A percentile compares a stretch with the other conserved stretches of the same genome.
phyloP scores from a whole-genome alignment of 2,329 filamentous ascomycete species.

The Sporothrix brunneoviolacea region DNA sequence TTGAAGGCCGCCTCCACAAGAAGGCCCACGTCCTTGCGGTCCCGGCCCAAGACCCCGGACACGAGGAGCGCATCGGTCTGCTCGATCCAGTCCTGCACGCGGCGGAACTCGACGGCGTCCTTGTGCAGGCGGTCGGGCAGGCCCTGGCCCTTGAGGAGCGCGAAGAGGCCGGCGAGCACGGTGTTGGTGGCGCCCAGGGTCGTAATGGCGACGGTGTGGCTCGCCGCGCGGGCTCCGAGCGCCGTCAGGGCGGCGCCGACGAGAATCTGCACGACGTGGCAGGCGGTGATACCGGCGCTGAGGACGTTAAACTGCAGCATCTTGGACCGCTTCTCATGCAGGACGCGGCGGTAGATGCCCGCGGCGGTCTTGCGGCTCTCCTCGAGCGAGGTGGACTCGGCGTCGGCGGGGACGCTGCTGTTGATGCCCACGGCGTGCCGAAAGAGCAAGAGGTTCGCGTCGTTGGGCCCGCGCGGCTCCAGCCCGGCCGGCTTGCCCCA shows the following conservation, averaged over 20 bases:
- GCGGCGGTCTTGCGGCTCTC: slow-evolving; percentile 28
- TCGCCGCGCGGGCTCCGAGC: slow-evolving; percentile 38
- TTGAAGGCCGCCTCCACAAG: slow-evolving; percentile 37
- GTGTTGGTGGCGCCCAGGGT: slow-evolving; percentile 57
- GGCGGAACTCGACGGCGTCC: slow-evolving; percentile 39
- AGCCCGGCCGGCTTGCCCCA: slow-evolving; percentile 34
- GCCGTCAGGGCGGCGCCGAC: slow-evolving; percentile 41
- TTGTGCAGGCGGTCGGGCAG: slow-evolving; percentile 40
- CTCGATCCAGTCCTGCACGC: slow-evolving; percentile 48
- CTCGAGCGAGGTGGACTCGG: slow-evolving; percentile 26
- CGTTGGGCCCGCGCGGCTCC: slow-evolving; percentile 27
- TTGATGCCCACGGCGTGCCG: slow-evolving; percentile 39
- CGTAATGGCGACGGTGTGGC: slow-evolving; percentile 47
- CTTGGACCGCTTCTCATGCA: slow-evolving; percentile 28
- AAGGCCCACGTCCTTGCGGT: slow-evolving; percentile 35
- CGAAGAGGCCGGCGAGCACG: slow-evolving; percentile 54
- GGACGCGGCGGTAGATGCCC: slow-evolving; percentile 36
- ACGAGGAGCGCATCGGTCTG: slow-evolving; percentile 42
- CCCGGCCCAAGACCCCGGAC: slow-evolving; percentile 35
- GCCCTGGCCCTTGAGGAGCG: slow-evolving; percentile 46
- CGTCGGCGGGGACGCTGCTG: slow-evolving; percentile 17
- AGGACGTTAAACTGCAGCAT: slow-evolving; percentile 29
- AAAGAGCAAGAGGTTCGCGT: slow-evolving; percentile 37
- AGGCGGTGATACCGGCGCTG: slow-evolving; percentile 33
- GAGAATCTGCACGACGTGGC: slow-evolving; percentile 40